Conservation (phyloP, 805 yeast species). For the Lipomyces yamanashiensis region DNA sequence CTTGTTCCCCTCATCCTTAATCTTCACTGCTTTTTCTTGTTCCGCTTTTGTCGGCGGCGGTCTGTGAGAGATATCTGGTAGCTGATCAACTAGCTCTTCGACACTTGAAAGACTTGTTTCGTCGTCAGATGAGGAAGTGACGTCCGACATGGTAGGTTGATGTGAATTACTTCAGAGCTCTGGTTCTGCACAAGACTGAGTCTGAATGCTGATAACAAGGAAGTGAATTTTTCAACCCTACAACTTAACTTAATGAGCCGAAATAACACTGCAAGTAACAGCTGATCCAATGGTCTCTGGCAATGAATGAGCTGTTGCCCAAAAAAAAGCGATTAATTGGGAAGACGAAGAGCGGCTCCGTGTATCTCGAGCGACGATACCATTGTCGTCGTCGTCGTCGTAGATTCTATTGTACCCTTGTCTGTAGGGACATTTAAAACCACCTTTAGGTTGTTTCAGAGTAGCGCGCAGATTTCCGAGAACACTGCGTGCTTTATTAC, state of each 20-base stretch:
- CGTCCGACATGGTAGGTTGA: constrained; percentile 1
- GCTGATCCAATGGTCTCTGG: too few species aligned
- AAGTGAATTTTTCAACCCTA: too few species aligned
- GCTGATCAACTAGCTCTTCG: constrained; percentile 14
- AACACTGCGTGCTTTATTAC: background rate
- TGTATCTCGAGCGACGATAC: too few species aligned
- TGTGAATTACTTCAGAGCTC: background rate
- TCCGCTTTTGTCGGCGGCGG: constrained; percentile 41
- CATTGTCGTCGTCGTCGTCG: too few species aligned
- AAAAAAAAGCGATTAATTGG: too few species aligned
- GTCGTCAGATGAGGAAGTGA: background rate
- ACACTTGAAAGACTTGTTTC: constrained; percentile 11
- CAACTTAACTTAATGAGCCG: too few species aligned
- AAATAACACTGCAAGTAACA: too few species aligned
- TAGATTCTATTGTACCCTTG: too few species aligned
- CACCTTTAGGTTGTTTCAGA: background rate
- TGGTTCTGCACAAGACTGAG: background rate
- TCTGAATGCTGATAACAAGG: background rate
- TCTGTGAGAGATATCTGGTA: constrained; percentile 4
- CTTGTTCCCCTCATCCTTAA: constrained; percentile 86
- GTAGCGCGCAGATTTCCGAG: background rate
- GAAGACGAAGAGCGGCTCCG: background rate
- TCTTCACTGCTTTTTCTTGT: constrained; percentile 72
- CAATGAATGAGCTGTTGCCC: too few species aligned
- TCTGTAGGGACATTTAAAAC: background rate